Conservation (phyloP, 1,284 basidiomycete genomes). For the Phlebopus sp. region DNA sequence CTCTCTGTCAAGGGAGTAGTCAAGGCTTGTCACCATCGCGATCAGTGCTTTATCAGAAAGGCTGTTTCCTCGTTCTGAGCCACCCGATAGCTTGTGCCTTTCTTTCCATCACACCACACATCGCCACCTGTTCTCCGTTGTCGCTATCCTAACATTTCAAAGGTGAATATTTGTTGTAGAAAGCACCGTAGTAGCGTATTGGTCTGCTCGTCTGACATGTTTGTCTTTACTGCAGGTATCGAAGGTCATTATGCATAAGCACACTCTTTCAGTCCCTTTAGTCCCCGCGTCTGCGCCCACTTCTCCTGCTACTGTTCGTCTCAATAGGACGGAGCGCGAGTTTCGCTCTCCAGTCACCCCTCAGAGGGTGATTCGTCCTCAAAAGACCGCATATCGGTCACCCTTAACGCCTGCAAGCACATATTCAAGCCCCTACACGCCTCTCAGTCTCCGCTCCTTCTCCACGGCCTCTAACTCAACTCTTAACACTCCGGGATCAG, state of each 20-base stretch:
- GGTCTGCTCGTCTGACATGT: constrained; percentile 13
- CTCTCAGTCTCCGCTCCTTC: constrained; percentile 61
- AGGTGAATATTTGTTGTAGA: constrained; percentile 16
- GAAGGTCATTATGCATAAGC: constrained; percentile 27
- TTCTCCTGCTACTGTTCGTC: constrained; percentile 41
- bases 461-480: constrained; percentile 53
- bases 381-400: constrained; percentile 38
- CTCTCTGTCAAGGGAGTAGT: constrained; percentile 4
- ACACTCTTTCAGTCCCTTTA: constrained; percentile 30
- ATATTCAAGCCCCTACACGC: constrained; percentile 58
- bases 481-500: constrained; percentile 50
- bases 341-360: constrained; percentile 41
- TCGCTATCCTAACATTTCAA: constrained; percentile 11
- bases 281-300: constrained; percentile 45
- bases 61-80: constrained; percentile 16
- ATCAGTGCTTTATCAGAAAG: constrained; percentile 15
- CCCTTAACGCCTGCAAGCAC: constrained; percentile 43
- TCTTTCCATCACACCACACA: constrained; percentile 26
- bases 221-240: constrained; percentile 11
- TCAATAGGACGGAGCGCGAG: constrained; percentile 35
- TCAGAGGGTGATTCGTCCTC: constrained; percentile 41
- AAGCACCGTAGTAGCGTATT: background rate
- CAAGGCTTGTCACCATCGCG: constrained; percentile 6
- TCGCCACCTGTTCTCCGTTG: constrained; percentile 18
- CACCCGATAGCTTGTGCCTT: constrained; percentile 18